phyloP scores from a whole-genome alignment of 208 protist species.

The Acanthamoeba quina region DNA sequence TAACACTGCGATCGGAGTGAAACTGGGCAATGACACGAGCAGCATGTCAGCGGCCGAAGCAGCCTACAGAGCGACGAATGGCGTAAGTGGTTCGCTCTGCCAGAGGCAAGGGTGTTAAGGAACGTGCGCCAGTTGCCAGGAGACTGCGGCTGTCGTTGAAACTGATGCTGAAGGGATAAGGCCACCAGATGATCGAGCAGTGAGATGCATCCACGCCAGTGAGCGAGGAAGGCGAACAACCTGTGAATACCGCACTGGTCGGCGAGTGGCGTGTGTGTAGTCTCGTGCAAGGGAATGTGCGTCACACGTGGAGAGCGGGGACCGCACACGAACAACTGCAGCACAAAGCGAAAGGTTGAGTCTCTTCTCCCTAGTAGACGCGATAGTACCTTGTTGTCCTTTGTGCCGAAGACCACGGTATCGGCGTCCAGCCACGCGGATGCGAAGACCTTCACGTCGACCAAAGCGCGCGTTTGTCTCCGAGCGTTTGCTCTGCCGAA shows the following conservation, averaged over 20 bases:
- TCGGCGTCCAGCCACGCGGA: slow-evolving; percentile 27
- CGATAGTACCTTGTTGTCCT: slow-evolving; percentile 45
- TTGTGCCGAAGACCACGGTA: slow-evolving; percentile 36
- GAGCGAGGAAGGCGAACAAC: background rate
- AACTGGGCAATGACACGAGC: slow-evolving; percentile 1
- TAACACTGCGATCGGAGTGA: background rate
- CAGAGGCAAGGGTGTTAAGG: background rate
- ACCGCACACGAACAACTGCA: background rate
- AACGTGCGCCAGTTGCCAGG: slow-evolving; percentile 27
- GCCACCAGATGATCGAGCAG: background rate
- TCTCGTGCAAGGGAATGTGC: background rate
- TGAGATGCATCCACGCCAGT: background rate
- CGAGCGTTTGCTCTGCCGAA: background rate
- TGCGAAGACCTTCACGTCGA: background rate
- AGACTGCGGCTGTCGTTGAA: background rate
- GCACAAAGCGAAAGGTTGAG: background rate
- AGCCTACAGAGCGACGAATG: background rate
- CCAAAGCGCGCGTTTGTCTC: background rate
- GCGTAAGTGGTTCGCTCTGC: no score
- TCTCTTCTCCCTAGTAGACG: background rate
- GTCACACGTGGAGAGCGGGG: background rate
- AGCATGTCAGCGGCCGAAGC: slow-evolving; percentile 20
- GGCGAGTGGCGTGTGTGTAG: background rate
- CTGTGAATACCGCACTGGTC: slow-evolving; percentile 65
- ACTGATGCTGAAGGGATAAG: background rate